Base-by-base conservation (phyloP, 2,329 filamentous ascomycete genomes). In the Aspergillus ochraceus region DNA sequence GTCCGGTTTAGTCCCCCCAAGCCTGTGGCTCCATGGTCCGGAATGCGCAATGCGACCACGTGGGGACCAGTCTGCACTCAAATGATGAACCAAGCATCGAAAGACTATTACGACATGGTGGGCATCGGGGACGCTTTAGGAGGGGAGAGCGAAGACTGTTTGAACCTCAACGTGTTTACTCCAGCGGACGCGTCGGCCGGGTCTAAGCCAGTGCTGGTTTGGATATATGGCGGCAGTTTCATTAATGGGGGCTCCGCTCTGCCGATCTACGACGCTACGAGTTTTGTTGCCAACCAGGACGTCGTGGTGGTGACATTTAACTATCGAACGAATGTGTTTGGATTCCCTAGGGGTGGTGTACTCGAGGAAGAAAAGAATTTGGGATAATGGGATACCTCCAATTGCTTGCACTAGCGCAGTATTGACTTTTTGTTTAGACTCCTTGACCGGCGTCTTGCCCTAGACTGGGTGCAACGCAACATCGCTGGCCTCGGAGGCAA, bases 301-400 rank as follows among this genome's bases (percentile, higher is more conserved):
- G 64, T 74, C 20, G 67, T 74, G 47, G 58, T 74, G 4, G 71
- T 74, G 4, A 62, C 69, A 1, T 47, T 67, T 6, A 73, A 74
- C 52, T 74, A 74, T 58, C 65, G 72, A 4, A 72, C 70, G 9
- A 71, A 71, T 54, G 73, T 75, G n/a, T 79, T 80, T 62, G 77
- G 77, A 11, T 80, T 79, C 61, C 74, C 77, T 17, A 71, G 56
- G 6, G 24, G 71, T 46, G 70, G 76, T 55, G 58, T 79, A 9
- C 74, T 74, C 24, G n/a, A 26, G 49, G 59, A 39, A 60, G 67
- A 63, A 45, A 62, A 29, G 65, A 71, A 63, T 63, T 59, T 61
- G 62, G 66, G 65, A 26, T 58, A 19, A 50, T 11, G 32, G 14
- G 11, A 10, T 14, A 36, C 14, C 32, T 12, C 12, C 11, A 10